Conservation (phyloP, 495 filamentous ascomycete genomes). For the Penicillium angulare region DNA sequence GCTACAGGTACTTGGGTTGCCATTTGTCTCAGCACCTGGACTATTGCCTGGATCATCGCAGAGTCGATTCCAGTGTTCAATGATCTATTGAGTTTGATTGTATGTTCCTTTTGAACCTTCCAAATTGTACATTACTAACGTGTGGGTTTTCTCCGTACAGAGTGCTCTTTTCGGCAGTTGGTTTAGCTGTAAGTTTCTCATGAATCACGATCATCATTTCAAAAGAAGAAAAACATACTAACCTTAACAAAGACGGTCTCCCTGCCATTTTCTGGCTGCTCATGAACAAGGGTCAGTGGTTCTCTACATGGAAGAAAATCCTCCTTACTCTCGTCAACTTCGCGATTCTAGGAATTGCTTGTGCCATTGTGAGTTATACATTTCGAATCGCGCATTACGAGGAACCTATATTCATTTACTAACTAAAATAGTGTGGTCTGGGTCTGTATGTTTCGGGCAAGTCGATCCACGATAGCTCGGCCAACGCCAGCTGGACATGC, state of each 20-base stretch:
- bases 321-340: slow-evolving; percentile 45
- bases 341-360: slow-evolving; percentile 52
- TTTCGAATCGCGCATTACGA: no score
- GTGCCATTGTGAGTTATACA: slow-evolving; percentile 25
- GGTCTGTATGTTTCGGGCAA: slow-evolving; percentile 39
- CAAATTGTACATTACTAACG: slow-evolving; percentile 4
- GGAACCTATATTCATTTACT: no score
- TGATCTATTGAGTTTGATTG: slow-evolving; percentile 50
- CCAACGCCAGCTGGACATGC: slow-evolving; percentile 34
- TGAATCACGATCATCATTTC: background rate
- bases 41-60: slow-evolving; percentile 66
- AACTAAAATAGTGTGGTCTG: slow-evolving; percentile 30
- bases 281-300: slow-evolving; percentile 54
- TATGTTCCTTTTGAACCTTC: slow-evolving; percentile 3
- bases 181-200: slow-evolving; percentile 41
- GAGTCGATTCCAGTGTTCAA: slow-evolving; percentile 70
- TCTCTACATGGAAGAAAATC: slow-evolving; percentile 42
- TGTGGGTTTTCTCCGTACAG: background rate
- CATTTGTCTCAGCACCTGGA: slow-evolving; percentile 55
- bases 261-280: slow-evolving; percentile 39
- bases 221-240: slow-evolving; percentile 5
- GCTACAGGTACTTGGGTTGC: slow-evolving; percentile 51
- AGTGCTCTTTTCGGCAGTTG: slow-evolving; percentile 35
- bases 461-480: slow-evolving; percentile 32
- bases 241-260: slow-evolving; percentile 24